Base-by-base conservation (phyloP, 495 filamentous ascomycete genomes). In the Melanomma pulvis-pyrius region DNA sequence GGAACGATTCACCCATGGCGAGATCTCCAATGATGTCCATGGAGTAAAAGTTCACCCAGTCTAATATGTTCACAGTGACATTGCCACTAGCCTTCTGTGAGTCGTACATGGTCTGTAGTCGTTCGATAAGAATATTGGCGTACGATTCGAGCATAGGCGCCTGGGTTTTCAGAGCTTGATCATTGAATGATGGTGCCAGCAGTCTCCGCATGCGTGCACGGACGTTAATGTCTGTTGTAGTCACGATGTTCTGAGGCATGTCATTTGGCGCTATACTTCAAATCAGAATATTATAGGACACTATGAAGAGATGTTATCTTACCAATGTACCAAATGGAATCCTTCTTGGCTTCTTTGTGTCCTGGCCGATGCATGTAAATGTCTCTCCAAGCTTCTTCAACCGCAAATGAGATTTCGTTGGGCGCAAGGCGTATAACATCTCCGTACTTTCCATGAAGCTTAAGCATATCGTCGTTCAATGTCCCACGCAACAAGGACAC, bases 1-100 rank as follows among this genome's bases (percentile, higher is more conserved):
- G 72, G 44, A 77, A 76, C 0, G 75, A 63, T 52, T 76, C 70
- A 11, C 75, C 75, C 32, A 77, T 73, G 15, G 61, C 63, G 0
- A 77, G 68, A 55, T 77, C 72, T 15, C 74, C 74, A 53, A 75
- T 74, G 24, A 77, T 71, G 59, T 77, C 75, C 46, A 77, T 72
- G 0, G 72, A 73, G 17, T 65, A 68, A 58, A 72, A 77, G 46
- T 75, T 73, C 30, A 72, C 52, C 72, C 68, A 75, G 19, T 67
- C 56, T 12, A 72, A 46, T 25, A 77, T 47, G 63, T 77, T 73
- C 15, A 65, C 32, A 22, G 53, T 21, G 51, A 69, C 41, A 19
- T 46, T 44, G 26, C 62, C 54, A 25, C 63, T 58, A 3, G 44
- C 44, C 2, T 55, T 29, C 15, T 52, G 22, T 12, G 7, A 49